phyloP scores from a whole-genome alignment of 768 basidiomycete species.

The Wakefieldia striispora region DNA sequence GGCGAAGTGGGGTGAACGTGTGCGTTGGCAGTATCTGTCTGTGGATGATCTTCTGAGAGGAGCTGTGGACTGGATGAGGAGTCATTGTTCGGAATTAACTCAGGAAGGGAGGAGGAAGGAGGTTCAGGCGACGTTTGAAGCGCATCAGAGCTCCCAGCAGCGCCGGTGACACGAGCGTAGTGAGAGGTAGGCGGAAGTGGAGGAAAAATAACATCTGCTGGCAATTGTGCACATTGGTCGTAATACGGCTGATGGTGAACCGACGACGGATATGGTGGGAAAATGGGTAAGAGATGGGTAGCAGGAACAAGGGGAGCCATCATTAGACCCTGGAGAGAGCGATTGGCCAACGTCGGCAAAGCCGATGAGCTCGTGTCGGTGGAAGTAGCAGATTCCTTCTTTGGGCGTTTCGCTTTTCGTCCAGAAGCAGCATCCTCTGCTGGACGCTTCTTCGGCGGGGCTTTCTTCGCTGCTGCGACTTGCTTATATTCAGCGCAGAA shows the following conservation, averaged over 20 bases:
- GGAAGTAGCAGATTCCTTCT: slow-evolving; percentile 33
- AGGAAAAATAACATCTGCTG: slow-evolving; percentile 72
- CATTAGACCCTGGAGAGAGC: slow-evolving; percentile 13
- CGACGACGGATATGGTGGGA: slow-evolving; percentile 55
- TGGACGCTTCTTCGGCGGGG: slow-evolving; percentile 37
- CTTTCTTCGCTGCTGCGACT: slow-evolving; percentile 28
- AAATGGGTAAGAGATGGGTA: slow-evolving; percentile 36
- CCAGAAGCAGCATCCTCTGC: slow-evolving; percentile 36
- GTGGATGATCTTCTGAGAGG: slow-evolving; percentile 26
- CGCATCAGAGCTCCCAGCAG: slow-evolving; percentile 11
- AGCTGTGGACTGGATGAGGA: slow-evolving; percentile 68
- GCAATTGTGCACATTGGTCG: slow-evolving; percentile 52
- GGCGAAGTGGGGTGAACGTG: slow-evolving; percentile 19
- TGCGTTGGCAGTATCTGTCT: slow-evolving; percentile 14
- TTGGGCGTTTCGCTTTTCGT: slow-evolving; percentile 48
- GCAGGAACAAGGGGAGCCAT: slow-evolving; percentile 22
- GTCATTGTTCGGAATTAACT: slow-evolving; percentile 57
- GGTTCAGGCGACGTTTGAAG: slow-evolving; percentile 30
- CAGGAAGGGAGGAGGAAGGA: slow-evolving; percentile 50
- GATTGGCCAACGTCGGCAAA: slow-evolving; percentile 19
- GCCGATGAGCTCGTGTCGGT: slow-evolving; percentile 24
- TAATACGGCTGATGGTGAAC: slow-evolving; percentile 76
- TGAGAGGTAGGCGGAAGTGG: slow-evolving; percentile 57
- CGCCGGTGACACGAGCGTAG: slow-evolving; percentile 31
- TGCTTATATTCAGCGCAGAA: slow-evolving; percentile 41